Base-by-base conservation (phyloP, 768 basidiomycete species). In the Asterophora parasitica region DNA sequence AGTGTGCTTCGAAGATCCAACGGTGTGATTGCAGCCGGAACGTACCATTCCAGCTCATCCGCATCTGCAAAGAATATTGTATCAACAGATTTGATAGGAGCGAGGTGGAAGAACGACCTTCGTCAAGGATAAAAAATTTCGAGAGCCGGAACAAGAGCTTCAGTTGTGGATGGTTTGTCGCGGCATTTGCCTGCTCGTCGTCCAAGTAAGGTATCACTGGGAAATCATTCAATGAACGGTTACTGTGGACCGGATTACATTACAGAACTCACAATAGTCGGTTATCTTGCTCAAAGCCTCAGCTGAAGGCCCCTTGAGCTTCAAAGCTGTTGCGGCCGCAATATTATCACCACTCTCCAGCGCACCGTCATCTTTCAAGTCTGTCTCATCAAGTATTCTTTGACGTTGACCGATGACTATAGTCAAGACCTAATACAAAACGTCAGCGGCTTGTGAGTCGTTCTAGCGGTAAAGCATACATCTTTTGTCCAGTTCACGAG, bases 101-200 rank as follows among this genome's bases (percentile, higher is more conserved):
- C 28, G 13, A 19, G 32, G 34, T 44, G 42, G 1, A 37, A 30
- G 31, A 54, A 75, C 42, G 55, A 88, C 92, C 79, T 61, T 90
- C 82, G 45, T 81, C 76, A 9, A 75, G 64, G 38, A 84, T 72
- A 52, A 70, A 72, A 63, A 94, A 94, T 31, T 82, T 80, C 16
- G 84, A 71, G 7, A 98, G 70, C 30, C 86, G 82, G 65, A 96
- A 86, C 52, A 98, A 65, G 20, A 98, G 78, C 62, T 92, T 93
- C 52, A 97, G 70, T 47, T 85, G 76, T 9, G 82, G 72, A 58
- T 96, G 82, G 58, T 80, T 85, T 23, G 84, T 85, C 2, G 85
- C 86, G 0, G 87, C 90, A 16, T 82, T 70, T 11, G 84, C 88
- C 46, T 84, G 78, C 48, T 89, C 82, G 44, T 96, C 84, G 44